Evolutionary conservation across 805 yeast species (phyloP), one percentile per base, ranked within the genome.

Genomic region (Metschnikowia baotianmanensis): DNA sequence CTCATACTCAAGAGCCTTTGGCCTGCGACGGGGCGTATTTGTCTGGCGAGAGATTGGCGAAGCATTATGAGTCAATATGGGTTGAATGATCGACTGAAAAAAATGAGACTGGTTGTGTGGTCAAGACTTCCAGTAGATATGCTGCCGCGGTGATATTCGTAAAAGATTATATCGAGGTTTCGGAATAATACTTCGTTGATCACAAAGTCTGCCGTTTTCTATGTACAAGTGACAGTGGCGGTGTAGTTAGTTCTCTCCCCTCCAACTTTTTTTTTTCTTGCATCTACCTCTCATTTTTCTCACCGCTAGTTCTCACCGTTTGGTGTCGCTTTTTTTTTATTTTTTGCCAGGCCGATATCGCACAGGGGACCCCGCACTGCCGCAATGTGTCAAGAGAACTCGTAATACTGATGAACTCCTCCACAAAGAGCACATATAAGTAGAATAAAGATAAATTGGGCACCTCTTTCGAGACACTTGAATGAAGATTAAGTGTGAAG

Each of bases 21-120:
- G 30, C 33, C 33, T 34, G 34, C 37, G 22, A 27, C 37, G 11
- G 45, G 42, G 25, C 45, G 47, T 20, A 41, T 27, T 15, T 42
- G 47, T 24, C 36, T 48, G 17, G 38, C 31, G n/a, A 48, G 42
- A 9, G 54, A 27, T 27, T 40, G 51, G 45, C 53, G 52, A 33
- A 44, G 40, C 54, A 50, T 50, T 8, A 3, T 36, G 31, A 8
- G 19, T 15, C 28, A 13, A 27, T 18, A 8, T 11, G 7, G 6
- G 9, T 18, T 6, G 1, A 11, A 19, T 31, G n/a, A n/a, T n/a
- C n/a, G n/a, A n/a, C n/a, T n/a, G n/a, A 31, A n/a, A 2, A 20
- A 27, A 20, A 16, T 27, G 31, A 3, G 15, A 20, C 21, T 11
- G 15, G 19, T 28, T 27, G 26, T 19, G 11, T 10, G 16, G 12